A percentile compares a stretch with the other conserved stretches of the same genome.
Evolutionary conservation across 108 stramenopile species (phyloP).

Genomic region (Skeletonema grethae): DNA sequence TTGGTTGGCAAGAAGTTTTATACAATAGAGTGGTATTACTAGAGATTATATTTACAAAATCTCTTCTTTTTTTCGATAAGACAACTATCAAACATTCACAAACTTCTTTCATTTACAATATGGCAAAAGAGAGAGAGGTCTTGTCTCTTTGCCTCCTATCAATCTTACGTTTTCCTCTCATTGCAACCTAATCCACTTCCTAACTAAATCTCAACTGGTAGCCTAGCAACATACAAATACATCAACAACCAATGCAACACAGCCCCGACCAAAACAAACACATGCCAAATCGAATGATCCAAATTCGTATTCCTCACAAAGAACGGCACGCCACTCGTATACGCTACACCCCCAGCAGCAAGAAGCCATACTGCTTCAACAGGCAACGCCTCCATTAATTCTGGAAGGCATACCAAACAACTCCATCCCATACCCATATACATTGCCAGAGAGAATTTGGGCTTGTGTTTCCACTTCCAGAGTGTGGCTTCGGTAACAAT

Average conservation of each 20-base stretch:
- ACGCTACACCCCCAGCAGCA: constrained; percentile 73
- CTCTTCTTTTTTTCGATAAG: no score
- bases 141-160: background rate
- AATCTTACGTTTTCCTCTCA: background rate
- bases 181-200: background rate
- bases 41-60: background rate
- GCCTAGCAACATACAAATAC: constrained; percentile 59
- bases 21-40: background rate
- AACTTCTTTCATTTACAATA: no score
- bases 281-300: constrained; percentile 88
- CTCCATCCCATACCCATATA: constrained; percentile 86
- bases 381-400: constrained; percentile 54
- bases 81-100: background rate
- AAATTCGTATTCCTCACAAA: constrained; percentile 83
- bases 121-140: background rate
- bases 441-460: constrained; percentile 67
- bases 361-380: constrained; percentile 46
- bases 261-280: constrained; percentile 77
- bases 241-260: constrained; percentile 76
- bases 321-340: constrained; percentile 86
- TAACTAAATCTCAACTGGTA: background rate
- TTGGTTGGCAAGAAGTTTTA: background rate
- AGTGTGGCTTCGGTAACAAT: constrained; percentile 66
- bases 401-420: constrained; percentile 59
- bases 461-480: constrained; percentile 63